phyloP scores from a whole-genome alignment of 2,329 filamentous ascomycete species.

The Elsinoe perseae region DNA sequence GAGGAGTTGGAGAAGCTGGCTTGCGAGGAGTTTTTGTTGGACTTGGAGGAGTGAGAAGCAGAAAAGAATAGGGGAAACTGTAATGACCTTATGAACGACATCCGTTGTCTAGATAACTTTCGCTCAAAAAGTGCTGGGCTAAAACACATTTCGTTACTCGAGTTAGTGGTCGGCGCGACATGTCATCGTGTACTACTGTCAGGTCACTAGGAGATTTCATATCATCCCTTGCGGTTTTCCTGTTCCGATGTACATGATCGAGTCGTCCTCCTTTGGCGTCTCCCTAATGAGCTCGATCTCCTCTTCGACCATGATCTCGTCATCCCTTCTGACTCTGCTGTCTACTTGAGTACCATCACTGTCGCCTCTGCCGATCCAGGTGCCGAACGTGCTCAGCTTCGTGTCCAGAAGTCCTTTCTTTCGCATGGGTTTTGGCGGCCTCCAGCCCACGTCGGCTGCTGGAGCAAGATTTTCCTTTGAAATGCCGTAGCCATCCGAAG shows the following conservation, averaged over 20 bases:
- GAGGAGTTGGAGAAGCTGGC: slow-evolving; percentile 7
- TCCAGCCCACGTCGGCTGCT: not conserved
- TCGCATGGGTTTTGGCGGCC: slow-evolving; percentile 4
- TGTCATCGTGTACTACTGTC: no score
- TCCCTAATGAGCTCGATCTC: slow-evolving; percentile 7
- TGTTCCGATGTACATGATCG: not conserved
- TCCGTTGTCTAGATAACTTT: slow-evolving; percentile 6
- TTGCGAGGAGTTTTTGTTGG: slow-evolving; percentile 13
- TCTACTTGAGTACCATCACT: not conserved
- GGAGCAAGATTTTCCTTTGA: slow-evolving; percentile 10
- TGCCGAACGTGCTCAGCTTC: slow-evolving; percentile 11
- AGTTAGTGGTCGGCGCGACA: no score
- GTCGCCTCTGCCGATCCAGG: not conserved
- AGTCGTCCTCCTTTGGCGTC: slow-evolving; percentile 4
- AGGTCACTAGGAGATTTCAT: not conserved
- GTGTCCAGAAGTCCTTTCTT: slow-evolving; percentile 1
- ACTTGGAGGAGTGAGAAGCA: not conserved
- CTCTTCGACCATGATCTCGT: not conserved
- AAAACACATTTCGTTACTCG: not conserved
- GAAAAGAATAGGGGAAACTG: not conserved
- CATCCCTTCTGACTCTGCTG: not conserved
- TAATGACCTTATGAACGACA: slow-evolving; percentile 9
- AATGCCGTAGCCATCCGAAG: not conserved
- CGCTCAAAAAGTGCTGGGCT: not conserved
- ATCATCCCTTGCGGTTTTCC: not conserved